Evolutionary conservation across 805 yeast species (phyloP).

Genomic region (Debaryomyces tyrocola): DNA sequence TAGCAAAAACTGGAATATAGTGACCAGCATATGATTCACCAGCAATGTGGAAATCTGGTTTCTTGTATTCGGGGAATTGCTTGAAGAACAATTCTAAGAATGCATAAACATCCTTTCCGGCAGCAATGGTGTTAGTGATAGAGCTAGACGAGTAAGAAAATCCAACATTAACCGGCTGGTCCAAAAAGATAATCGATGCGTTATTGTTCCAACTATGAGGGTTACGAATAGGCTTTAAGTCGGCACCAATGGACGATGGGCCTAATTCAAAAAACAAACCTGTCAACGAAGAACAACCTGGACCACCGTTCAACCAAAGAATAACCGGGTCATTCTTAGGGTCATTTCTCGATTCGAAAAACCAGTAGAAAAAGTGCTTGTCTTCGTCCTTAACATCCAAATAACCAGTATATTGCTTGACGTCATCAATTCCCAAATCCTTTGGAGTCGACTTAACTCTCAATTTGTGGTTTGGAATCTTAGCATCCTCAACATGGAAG

Average conservation of each 20-base stretch:
- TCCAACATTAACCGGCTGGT: slow-evolving; percentile 37
- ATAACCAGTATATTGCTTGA: slow-evolving; percentile 83
- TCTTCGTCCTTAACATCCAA: slow-evolving; percentile 79
- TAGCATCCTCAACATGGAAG: slow-evolving; percentile 35
- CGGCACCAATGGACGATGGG: slow-evolving; percentile 27
- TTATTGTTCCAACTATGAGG: slow-evolving; percentile 33
- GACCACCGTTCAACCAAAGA: slow-evolving; percentile 38
- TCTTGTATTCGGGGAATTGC: slow-evolving; percentile 32
- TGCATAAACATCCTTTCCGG: slow-evolving; percentile 35
- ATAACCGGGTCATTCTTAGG: slow-evolving; percentile 36
- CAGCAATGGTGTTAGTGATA: slow-evolving; percentile 31
- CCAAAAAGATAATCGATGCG: slow-evolving; percentile 43
- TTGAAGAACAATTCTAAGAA: slow-evolving; percentile 38
- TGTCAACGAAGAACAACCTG: slow-evolving; percentile 35
- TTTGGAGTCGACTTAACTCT: slow-evolving; percentile 63
- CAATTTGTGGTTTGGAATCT: slow-evolving; percentile 51
- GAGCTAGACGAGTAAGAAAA: slow-evolving; percentile 32
- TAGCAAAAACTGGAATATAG: slow-evolving; percentile 47
- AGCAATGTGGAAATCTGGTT: slow-evolving; percentile 34
- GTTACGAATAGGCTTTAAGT: slow-evolving; percentile 27
- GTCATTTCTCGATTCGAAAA: slow-evolving; percentile 45
- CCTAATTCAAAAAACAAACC: slow-evolving; percentile 39
- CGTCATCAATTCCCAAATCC: slow-evolving; percentile 74
- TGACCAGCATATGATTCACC: slow-evolving; percentile 50
- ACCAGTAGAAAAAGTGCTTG: slow-evolving; percentile 48